Evolutionary conservation across 2,329 filamentous ascomycete species (phyloP).

Genomic region (Alternaria incomplexa): DNA sequence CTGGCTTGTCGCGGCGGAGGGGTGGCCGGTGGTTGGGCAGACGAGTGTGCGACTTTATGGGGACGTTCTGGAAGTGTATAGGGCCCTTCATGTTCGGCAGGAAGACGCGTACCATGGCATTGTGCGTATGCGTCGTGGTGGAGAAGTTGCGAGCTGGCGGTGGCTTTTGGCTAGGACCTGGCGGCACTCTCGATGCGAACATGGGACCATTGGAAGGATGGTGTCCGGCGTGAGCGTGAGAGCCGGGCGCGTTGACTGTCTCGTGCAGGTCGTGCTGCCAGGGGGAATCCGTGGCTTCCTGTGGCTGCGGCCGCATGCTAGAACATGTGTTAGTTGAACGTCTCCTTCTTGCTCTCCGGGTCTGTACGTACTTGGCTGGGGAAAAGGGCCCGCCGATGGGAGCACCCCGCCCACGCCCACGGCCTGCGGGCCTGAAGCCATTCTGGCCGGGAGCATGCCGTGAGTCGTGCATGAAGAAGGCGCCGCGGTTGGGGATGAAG

Average conservation of each 20-base stretch:
- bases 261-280: conserved; percentile 98
- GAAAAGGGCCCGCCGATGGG: conserved; percentile 61
- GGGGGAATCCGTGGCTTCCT: conserved; percentile 68
- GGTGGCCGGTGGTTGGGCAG: conserved; percentile 94
- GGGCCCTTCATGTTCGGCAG: conserved; percentile 77
- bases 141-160: conserved; percentile 65
- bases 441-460: conserved; percentile 78
- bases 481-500: conserved; percentile 91
- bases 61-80: conserved; percentile 74
- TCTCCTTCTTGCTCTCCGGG: not conserved
- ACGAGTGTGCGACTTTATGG: conserved; percentile 89
- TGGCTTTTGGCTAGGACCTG: conserved; percentile 36
- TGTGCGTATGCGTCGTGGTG: conserved; percentile 81
- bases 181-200: conserved; percentile 29
- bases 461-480: conserved; percentile 97
- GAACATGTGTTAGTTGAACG: conserved; percentile 31
- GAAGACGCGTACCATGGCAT: conserved; percentile 81
- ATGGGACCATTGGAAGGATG: conserved; percentile 24
- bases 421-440: conserved; percentile 74
- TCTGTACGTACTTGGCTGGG: conserved; percentile 65
- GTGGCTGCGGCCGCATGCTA: conserved; percentile 51
- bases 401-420: conserved; percentile 60
- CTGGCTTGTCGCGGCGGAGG: conserved; percentile 92
- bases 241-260: conserved; percentile 54
- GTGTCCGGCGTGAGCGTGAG: conserved; percentile 32